A percentile compares a stretch with the other conserved stretches of the same genome.
Evolutionary conservation across 2,329 filamentous ascomycete genomes (phyloP).

Genomic region (Diplodia sapinea): DNA sequence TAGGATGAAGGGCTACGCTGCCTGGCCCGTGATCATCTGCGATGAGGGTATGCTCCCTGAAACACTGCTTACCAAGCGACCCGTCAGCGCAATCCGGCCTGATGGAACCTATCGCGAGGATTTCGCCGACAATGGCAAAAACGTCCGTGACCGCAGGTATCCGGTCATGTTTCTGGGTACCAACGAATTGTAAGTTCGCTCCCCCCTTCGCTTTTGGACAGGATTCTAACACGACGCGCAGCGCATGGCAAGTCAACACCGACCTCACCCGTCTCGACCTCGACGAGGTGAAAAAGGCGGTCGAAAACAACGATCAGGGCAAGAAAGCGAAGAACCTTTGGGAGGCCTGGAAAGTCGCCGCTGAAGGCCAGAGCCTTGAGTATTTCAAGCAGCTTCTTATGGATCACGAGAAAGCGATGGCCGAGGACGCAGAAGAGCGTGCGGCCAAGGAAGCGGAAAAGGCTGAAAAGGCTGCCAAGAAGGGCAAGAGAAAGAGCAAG

Average conservation of each 20-base stretch:
- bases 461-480: constrained; percentile 56
- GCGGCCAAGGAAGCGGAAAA: constrained; percentile 69
- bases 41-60: constrained; percentile 93
- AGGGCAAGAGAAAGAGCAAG: constrained; percentile 50
- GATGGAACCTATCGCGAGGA: constrained; percentile 89
- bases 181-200: constrained; percentile 87
- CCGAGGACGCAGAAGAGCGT: constrained; percentile 66
- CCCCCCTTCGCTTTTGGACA: neutral
- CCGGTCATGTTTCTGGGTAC: constrained; percentile 94
- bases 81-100: constrained; percentile 78
- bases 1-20: constrained; percentile 90
- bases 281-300: constrained; percentile 72
- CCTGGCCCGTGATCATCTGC: constrained; percentile 93
- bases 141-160: constrained; percentile 82
- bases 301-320: constrained; percentile 68
- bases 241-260: constrained; percentile 89
- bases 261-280: constrained; percentile 78
- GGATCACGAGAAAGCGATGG: constrained; percentile 62
- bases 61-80: constrained; percentile 75
- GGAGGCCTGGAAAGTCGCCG: constrained; percentile 79
- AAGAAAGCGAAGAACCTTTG: constrained; percentile 83
- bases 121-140: constrained; percentile 86
- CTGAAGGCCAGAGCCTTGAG: constrained; percentile 75
- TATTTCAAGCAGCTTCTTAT: constrained; percentile 82
- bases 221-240: constrained; percentile 48